Conservation (phyloP, 805 yeast species). For the Myxozyma neglecta region DNA sequence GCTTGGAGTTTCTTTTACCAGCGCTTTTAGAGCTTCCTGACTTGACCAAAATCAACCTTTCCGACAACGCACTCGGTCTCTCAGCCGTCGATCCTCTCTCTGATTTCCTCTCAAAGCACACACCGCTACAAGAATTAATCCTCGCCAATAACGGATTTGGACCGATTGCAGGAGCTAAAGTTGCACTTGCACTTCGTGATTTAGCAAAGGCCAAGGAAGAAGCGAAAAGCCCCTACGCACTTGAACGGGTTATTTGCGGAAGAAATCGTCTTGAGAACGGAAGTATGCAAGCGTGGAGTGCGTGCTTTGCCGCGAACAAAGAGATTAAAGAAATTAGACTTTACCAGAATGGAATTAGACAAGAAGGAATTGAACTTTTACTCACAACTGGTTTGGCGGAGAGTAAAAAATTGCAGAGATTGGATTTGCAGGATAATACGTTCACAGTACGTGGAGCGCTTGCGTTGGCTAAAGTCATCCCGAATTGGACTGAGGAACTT, state of each 20-base stretch:
- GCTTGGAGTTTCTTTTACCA: constrained; percentile 70
- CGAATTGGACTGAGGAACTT: constrained; percentile 61
- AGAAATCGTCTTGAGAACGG: constrained; percentile 97
- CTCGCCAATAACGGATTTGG: constrained; percentile 97
- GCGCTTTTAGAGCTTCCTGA: constrained; percentile 68
- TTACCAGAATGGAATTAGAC: constrained; percentile 97
- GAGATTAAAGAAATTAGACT: constrained; percentile 66
- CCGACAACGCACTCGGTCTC: constrained; percentile 96
- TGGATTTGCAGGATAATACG: constrained; percentile 95
- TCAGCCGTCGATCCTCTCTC: constrained; percentile 92
- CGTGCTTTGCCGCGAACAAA: constrained; percentile 80
- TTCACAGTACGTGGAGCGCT: constrained; percentile 69
- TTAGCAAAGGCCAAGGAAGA: constrained; percentile 64
- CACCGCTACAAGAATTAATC: constrained; percentile 79
- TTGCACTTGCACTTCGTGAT: constrained; percentile 79
- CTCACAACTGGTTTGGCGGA: constrained; percentile 67
- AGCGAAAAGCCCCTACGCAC: constrained; percentile 42
- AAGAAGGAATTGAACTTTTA: constrained; percentile 79
- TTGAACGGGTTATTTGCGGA: constrained; percentile 87
- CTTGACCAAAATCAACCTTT: constrained; percentile 71
- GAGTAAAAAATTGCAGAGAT: constrained; percentile 58
- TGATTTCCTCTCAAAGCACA: constrained; percentile 68
- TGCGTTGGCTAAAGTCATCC: constrained; percentile 61
- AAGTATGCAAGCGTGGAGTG: constrained; percentile 77
- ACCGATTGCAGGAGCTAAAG: constrained; percentile 93